Base-by-base conservation (phyloP, 768 basidiomycete species). In the Suillus spraguei region DNA sequence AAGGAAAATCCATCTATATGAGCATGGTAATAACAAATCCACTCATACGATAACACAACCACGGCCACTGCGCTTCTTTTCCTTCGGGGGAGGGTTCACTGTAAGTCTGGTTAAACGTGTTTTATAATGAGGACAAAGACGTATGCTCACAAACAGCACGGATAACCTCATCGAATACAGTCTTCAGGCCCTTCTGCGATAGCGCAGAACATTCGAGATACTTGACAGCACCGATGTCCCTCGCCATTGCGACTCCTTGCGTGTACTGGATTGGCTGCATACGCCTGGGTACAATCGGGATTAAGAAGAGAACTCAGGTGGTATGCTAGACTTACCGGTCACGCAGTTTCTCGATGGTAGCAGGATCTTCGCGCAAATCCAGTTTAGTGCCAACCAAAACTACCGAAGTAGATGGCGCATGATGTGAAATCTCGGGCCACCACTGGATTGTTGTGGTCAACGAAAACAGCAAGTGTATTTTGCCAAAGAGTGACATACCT, bases 151-250 rank as follows among this genome's bases (percentile, higher is more conserved):
- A 81, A 69, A 99, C 97, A 62, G 95, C 94, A 61, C 97, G 88
- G 71, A 99, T 99, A 49, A 97, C 97, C 78, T 99, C 97, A 76
- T 99, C 97, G 74, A 99, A 99, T 50, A 99, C 97, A 63, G 91
- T 96, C 87, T 99, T 99, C 74, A 99, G 81, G 17, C 97, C 97
- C 79, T 99, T 97, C 83, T 99, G 97, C 54, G 97, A 98, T 72
- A 97, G 81, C 39, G 96, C 95, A 35, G 95, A 97, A 77, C 95
- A 97, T 77, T 97, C 95, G 63, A 97, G 80, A 72, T 97, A 97
- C 78, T 96, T 96, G 68, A 98, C 94, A 39, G 97, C 97, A 32
- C 90, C 91, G 67, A 99, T 95, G 70, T 99, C 97, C 74, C 91
- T 90, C 64, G 88, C 87, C 89, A 97, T 95, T 53, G 88, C 83